phyloP scores from a whole-genome alignment of 352 stramenopile genomes.

The Elongisporangium undulatum region DNA sequence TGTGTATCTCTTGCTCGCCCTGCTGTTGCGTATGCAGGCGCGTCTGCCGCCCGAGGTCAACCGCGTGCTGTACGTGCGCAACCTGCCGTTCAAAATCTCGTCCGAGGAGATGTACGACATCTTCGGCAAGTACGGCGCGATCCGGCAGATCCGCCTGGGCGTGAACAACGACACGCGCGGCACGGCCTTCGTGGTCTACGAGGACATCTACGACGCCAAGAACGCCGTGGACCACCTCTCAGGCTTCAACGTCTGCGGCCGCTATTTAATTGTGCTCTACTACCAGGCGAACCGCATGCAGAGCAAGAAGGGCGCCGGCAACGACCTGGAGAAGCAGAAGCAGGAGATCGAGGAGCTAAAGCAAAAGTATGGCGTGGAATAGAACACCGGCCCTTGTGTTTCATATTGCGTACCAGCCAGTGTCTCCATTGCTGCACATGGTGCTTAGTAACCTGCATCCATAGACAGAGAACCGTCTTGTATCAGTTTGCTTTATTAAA shows the following conservation, averaged over 20 bases:
- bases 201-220: conserved; percentile 99
- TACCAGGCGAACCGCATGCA: conserved; percentile 94
- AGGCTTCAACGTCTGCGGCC: conserved; percentile 98
- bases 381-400: conserved; percentile 2
- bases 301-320: conserved; percentile 29
- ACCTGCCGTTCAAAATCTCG: conserved; percentile 99
- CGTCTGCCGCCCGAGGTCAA: conserved; percentile 98
- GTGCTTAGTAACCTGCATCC: too few relatives aligned
- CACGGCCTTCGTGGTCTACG: conserved; percentile 98
- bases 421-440: too few relatives aligned
- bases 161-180: conserved; percentile 95
- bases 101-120: conserved; percentile 99
- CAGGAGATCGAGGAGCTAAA: conserved; percentile 83
- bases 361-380: conserved; percentile 83
- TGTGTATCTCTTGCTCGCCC: background rate
- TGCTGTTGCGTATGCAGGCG: conserved; percentile 27
- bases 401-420: too few relatives aligned
- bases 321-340: conserved; percentile 68
- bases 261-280: conserved; percentile 99
- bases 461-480: too few relatives aligned
- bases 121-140: conserved; percentile 99
- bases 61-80: conserved; percentile 95
- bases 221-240: conserved; percentile 98
- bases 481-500: background rate
- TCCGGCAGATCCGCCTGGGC: conserved; percentile 94